Base-by-base conservation (phyloP, 129 eudicot species). In the Sambucus nigra region DNA sequence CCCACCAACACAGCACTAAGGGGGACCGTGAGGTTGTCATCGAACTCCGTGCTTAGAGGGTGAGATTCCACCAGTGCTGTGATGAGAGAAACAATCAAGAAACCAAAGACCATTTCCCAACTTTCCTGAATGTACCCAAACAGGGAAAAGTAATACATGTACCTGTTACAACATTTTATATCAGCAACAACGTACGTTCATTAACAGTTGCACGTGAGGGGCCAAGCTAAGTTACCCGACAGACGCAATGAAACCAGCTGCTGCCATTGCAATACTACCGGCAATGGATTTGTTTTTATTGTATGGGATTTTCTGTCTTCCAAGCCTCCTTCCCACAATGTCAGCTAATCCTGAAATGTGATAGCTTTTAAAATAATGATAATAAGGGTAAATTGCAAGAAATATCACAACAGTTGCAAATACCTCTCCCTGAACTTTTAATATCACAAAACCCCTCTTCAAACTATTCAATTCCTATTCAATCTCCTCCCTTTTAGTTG, bases 21-120 rank as follows among this genome's bases (percentile, higher is more conserved):
- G 38, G 95, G 94, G 45, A 89, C 97, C 1, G 82, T 89, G 52
- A 89, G 76, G 49, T 89, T 89, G 72, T 89, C 97, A 18, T 89
- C 97, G 51, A 84, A 56, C 53, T 73, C 72, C 4, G 88, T 81
- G 81, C 97, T 89, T 46, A 80, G 8, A 4, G 97, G 95, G 47
- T 78, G 95, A 51, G 97, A 89, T 74, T 89, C 97, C 6, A 89
- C 86, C 55, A 89, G 63, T 10, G 94, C 48, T 25, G 93, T 58
- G 18, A 72, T 79, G 62, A 84, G 27, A 55, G 97, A 81, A 56
- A 69, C 83, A 24, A 53, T 25, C 49, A 84, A 68, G 82, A 81
- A 81, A 24, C 86, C 75, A 0, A 66, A 33, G n/a, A 74, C 83
- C 86, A 72, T 70, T 60, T 59, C 55, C 55, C 57, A 57, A 32